Base-by-base conservation (phyloP, 2,329 filamentous ascomycete species). In the Botrytis aclada region DNA sequence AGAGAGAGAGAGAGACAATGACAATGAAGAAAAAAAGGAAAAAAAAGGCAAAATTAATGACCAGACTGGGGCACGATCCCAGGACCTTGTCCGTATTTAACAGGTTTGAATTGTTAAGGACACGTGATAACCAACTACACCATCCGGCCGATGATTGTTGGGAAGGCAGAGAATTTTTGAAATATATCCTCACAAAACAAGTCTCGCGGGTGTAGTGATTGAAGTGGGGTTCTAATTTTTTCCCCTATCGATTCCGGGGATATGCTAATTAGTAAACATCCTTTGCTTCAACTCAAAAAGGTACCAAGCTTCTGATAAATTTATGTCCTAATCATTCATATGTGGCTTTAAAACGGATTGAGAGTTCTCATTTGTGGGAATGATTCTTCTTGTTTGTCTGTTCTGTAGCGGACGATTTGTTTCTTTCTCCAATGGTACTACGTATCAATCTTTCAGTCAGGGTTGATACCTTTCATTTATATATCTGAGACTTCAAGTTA, bases 41-140 rank as follows among this genome's bases (percentile, higher is more conserved):
- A n/a, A 0, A 7, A 9, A 18, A 39, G 9, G 5, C 37, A 63
- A 63, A 62, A n/a, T 0, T 3, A 20, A 3, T 64, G 61, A 64
- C 61, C 61, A 64, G 61, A 64, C 61, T 64, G 61, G 61, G 37
- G 61, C 61, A 63, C 61, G 61, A 63, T 63, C 61, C 61, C 61
- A 63, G 61, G 61, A 63, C 61, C 61, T 63, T 63, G 61, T 63
- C 61, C 61, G 61, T 22, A 29, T 22, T 29, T 43, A 41, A 63
- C 61, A 63, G 37, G 39, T 63, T 2, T 63, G 8, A 63, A 22
- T 6, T 63, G 61, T 63, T 63, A 63, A 63, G 61, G 65, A 69
- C 65, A 69, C 47, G 65, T 69, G 65, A 69, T 69, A 69, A 69
- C 65, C 65, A 69, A 69, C 65, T 69, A 69, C 65, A 69, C 65